Base-by-base conservation (phyloP, 352 stramenopile genomes). In the Globisporangium radiosum region DNA sequence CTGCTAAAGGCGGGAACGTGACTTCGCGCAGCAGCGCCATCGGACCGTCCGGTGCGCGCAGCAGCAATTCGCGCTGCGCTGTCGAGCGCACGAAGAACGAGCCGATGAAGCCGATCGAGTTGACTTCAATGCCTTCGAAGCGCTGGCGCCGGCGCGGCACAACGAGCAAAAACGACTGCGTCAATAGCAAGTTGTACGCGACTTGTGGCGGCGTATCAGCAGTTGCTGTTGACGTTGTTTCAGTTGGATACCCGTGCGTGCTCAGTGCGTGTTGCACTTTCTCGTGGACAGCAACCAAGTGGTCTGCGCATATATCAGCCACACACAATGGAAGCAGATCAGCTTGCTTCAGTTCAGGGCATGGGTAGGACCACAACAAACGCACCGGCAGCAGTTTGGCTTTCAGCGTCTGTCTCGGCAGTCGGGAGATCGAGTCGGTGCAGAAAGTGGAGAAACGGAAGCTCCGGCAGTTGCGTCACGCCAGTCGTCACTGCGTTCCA, bases 41-140 rank as follows among this genome's bases (percentile, higher is more conserved):
- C 1, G 70, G 73, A 7, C 81, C 75, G 15, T 60, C 69, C 43
- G 78, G 60, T n/a, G 63, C 54, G 7, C 1, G 7, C 50, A 79
- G 45, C 52, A 92, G 78, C 56, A 81, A 72, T 48, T 66, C 70
- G 54, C 76, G 69, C 64, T 92, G 84, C 38, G 81, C 72, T 15
- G 79, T 60, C 56, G 77, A 79, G 55, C 74, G 76, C 49, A 86
- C 78, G 57, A 90, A 89, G 60, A 90, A 92, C 11, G 79, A 92
- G 5, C 84, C 84, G 44, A 87, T 86, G 58, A 92, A 92, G 62
- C 81, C 84, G 54, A 93, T 91, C 10, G 79, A 89, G 64, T 93
- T 92, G 49, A 93, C 81, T 64, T 93, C 84, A 55, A 93, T 90
- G 64, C 75, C 75, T 4, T 80, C 69, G 45, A 76, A 76, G 19